Evolutionary conservation across 2,329 filamentous ascomycete species (phyloP).

Genomic region (Fonsecaea erecta): DNA sequence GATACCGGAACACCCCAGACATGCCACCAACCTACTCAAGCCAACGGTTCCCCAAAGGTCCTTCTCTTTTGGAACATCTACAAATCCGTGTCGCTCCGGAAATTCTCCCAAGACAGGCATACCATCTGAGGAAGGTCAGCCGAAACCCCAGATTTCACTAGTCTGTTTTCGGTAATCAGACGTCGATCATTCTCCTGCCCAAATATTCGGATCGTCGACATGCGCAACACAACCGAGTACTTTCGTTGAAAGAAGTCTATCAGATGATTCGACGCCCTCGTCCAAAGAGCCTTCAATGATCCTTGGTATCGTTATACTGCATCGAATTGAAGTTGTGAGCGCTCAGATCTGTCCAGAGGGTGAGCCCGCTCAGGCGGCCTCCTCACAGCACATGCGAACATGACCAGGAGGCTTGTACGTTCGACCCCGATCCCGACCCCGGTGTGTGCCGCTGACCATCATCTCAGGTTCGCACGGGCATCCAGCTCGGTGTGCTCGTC

Average conservation of each 20-base stretch:
- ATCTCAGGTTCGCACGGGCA: slow-evolving; percentile 65
- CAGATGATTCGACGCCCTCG: neutral
- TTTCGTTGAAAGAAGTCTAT: neutral
- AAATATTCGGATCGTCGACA: neutral
- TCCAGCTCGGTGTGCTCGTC: slow-evolving; percentile 73
- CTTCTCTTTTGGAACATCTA: neutral
- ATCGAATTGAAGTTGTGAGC: neutral
- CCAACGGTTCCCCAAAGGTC: neutral
- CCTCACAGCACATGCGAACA: slow-evolving; percentile 30
- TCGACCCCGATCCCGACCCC: neutral
- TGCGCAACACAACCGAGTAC: neutral
- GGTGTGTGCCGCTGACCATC: slow-evolving; percentile 8
- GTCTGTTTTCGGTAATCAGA: slow-evolving; percentile 8
- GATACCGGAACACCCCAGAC: slow-evolving; percentile 20
- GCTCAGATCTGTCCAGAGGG: neutral
- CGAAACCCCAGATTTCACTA: slow-evolving; percentile 27
- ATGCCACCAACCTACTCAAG: slow-evolving; percentile 19
- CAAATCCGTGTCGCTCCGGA: neutral
- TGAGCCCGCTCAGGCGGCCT: slow-evolving; percentile 13
- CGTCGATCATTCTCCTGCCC: slow-evolving; percentile 3
- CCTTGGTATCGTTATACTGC: neutral
- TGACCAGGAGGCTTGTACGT: slow-evolving; percentile 36
- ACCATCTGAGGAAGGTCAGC: slow-evolving; percentile 18
- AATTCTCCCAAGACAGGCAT: neutral
- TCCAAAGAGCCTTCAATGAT: neutral